Evolutionary conservation across 2,329 filamentous ascomycete species (phyloP), one percentile per base, ranked within the genome.

Genomic region (Arthrobotrys musiformis): DNA sequence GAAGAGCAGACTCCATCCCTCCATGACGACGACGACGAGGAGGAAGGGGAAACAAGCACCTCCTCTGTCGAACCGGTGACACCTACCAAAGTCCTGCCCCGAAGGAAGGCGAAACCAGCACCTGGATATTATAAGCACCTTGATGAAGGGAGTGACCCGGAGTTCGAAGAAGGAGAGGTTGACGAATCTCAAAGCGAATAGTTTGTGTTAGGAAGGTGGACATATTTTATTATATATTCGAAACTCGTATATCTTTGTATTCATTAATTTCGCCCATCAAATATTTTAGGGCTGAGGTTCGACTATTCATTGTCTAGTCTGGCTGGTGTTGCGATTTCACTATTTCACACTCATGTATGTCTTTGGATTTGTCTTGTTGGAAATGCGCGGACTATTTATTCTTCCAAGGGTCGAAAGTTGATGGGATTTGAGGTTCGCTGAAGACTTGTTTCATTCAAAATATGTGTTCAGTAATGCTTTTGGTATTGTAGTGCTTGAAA

Each of bases 71-170:
- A 61, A 22, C 72, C 72, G 6, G 40, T 42, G 17, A 48, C 64
- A 3, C 64, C 72, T 8, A 66, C 56, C 4, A 76, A 66, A 24
- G 40, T 52, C 1, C 26, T 64, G 24, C 72, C 72, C 15, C 56
- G 63, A 33, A 56, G 72, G n/a, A 60, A 30, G n/a, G 60, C 33
- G 1, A 76, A 66, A n/a, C 64, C 56, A 44, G 64, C 48, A n/a
- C 64, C 64, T 19, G 72, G 72, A 9, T 48, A 52, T 5, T 76
- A 76, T 26, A 64, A 33, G 24, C 46, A 60, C 7, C 35, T 76
- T n/a, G 58, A 40, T 24, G 58, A 61, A 24, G 70, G 35, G 9
- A 75, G 62, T 40, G 63, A 63, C 15, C 24, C 15, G 5, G 58
- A 62, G 11, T 15, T 46, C 19, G 37, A 46, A 19, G 37, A 44